phyloP scores from a whole-genome alignment of 2,329 filamentous ascomycete species.

The Hypoxylon sp. region DNA sequence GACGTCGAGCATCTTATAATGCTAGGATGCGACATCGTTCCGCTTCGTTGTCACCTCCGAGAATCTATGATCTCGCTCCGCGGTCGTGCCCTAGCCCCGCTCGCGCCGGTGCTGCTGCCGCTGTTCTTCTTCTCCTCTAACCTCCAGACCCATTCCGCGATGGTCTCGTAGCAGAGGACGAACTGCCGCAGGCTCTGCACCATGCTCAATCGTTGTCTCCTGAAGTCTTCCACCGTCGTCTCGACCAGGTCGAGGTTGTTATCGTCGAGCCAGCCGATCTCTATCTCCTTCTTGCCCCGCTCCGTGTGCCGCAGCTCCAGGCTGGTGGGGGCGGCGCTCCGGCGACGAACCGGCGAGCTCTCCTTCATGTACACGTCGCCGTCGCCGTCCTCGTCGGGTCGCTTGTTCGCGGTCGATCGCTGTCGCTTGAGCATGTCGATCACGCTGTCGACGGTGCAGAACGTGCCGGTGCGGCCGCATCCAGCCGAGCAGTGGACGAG shows the following conservation, averaged over 20 bases:
- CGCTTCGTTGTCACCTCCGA: conserved; percentile 34
- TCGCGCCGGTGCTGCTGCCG: not conserved
- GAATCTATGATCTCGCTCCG: conserved; percentile 52
- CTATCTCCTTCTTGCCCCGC: conserved; percentile 44
- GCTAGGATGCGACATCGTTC: not conserved
- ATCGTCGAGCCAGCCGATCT: conserved; percentile 75
- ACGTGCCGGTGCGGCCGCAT: conserved; percentile 94
- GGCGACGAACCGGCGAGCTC: conserved; percentile 42
- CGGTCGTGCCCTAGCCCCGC: conserved; percentile 44
- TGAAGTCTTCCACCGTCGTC: conserved; percentile 90
- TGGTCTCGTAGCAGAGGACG: conserved; percentile 95
- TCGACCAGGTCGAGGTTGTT: conserved; percentile 83
- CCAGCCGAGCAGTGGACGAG: conserved; percentile 96
- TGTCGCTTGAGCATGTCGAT: conserved; percentile 98
- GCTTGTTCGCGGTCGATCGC: conserved; percentile 54
- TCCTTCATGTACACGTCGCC: conserved; percentile 61
- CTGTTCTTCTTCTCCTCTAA: conserved; percentile 55
- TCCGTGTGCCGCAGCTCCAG: conserved; percentile 5
- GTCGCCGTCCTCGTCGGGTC: conserved; percentile 55
- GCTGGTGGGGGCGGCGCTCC: conserved; percentile 35
- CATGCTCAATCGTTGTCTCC: conserved; percentile 91
- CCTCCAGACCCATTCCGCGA: conserved; percentile 83
- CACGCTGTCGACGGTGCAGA: conserved; percentile 95
- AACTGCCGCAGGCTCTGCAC: conserved; percentile 94
- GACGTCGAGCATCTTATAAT: not conserved